Evolutionary conservation across 2,329 filamentous ascomycete species (phyloP), one percentile per base, ranked within the genome.

Genomic region (Penicillium sp.): DNA sequence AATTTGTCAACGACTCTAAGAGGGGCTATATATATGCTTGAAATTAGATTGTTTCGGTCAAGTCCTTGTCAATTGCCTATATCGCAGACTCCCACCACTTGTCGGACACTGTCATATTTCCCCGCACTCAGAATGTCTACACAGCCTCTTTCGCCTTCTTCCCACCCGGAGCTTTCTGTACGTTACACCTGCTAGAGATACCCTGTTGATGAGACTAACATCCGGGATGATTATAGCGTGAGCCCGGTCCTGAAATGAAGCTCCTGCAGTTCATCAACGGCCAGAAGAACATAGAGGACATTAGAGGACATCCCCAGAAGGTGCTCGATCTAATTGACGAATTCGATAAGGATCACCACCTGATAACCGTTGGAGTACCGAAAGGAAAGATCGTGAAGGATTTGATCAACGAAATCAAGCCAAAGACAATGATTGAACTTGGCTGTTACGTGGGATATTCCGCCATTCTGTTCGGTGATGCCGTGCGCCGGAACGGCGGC

Each of bases 361-460:
- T 92, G 44, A 92, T 92, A 84, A 92, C 90, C 56, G 81, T 93
- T 1, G 88, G 88, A 35, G 78, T 83, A 57, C 77, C 83, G 62
- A 93, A 93, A 70, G 87, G 86, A 41, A 78, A 76, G 54, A 84
- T 89, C 46, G 81, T 92, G 1, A 78, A 78, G 7, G 77, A 86
- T 27, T 68, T 91, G 33, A 90, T 93, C 51, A 74, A 74, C 18
- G 74, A 86, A 54, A 72, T 78, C 42, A 87, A 85, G 65, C 87
- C 87, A 0, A 68, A 81, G 46, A 76, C 76, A 2, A 88, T 90
- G 82, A 80, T 92, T 41, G 88, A 95, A 65, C 77, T 93, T 0
- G 88, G 89, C 41, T 86, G 87, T 42, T 93, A 92, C 67, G 78
- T 90, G 18, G 88, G 88, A 37, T 93, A 93, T 73, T 92, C 88